Conservation (phyloP, 2,329 filamentous ascomycete genomes). For the Paecilomyces sp. region DNA sequence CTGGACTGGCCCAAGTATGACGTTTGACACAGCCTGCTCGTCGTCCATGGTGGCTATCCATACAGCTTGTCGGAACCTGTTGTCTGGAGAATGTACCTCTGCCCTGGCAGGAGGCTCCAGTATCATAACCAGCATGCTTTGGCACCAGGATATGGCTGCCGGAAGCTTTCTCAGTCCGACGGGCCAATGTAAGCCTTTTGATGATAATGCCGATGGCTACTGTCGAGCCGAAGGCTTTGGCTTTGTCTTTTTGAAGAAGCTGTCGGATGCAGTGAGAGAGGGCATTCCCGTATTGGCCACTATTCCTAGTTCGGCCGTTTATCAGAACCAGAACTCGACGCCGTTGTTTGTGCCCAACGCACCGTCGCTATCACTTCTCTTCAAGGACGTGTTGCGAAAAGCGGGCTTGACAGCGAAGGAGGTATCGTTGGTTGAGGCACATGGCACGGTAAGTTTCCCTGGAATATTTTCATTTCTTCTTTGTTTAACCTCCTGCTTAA, state of each 20-base stretch:
- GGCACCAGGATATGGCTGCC: not conserved
- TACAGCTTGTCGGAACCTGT: not conserved
- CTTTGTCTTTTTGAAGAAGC: slow-evolving; percentile 41
- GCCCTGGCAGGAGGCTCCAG: not conserved
- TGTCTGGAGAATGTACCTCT: not conserved
- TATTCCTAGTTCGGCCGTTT: slow-evolving; percentile 23
- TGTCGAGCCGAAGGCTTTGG: slow-evolving; percentile 44
- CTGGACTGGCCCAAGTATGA: not conserved
- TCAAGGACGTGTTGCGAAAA: slow-evolving; percentile 14
- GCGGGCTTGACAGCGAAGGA: slow-evolving; percentile 13
- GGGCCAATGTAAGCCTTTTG: not conserved
- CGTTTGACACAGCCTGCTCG: not conserved
- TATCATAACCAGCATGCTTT: not conserved
- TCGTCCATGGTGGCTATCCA: not conserved
- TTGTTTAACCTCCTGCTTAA: not conserved
- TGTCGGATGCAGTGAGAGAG: slow-evolving; percentile 40
- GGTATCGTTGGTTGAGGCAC: not conserved
- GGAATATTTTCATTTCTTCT: not conserved
- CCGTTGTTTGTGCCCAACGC: slow-evolving; percentile 13
- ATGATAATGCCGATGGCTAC: slow-evolving; percentile 41
- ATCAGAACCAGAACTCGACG: slow-evolving; percentile 26
- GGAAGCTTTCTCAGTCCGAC: not conserved
- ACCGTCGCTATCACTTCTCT: slow-evolving; percentile 22
- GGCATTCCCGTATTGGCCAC: slow-evolving; percentile 40
- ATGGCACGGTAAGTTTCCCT: not conserved